Base-by-base conservation (phyloP, 176 grass and related monocot genomes). In the Oryza nivara region DNA sequence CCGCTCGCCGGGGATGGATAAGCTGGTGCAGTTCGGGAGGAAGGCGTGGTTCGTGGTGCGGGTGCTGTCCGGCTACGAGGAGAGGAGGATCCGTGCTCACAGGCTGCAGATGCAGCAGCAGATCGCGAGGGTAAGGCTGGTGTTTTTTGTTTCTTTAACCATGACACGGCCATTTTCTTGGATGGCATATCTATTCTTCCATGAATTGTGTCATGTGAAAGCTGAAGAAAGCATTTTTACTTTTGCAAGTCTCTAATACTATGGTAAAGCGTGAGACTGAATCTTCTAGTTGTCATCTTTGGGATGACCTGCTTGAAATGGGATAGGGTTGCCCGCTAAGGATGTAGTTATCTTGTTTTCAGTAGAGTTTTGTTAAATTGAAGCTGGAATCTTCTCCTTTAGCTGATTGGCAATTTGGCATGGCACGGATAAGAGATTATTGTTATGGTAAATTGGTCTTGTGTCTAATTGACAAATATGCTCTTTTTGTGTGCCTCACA, bases 21-120 rank as follows among this genome's bases (percentile, higher is more conserved):
- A 88, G 86, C 86, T 94, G 73, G 28, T 90, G 71, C 72, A 94
- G n/a, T 93, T 94, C 86, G 90, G 92, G 70, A 89, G 82, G 83
- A 97, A 89, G 81, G 92, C 85, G 11, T 97, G 95, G 95, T 97
- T 97, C 84, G 7, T 93, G 72, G 88, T 88, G n/a, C 88, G 87
- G 76, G 92, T 97, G 63, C 78, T 97, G 41, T 88, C 92, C 9
- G 95, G 92, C 41, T 93, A 93, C 34, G 95, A 95, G 86, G 92
- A 97, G 87, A 93, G 91, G 88, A 91, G 85, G 90, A 97, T 97
- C 81, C 86, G 95, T 47, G 63, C 92, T 44, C 90, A 95, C 86
- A 87, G 95, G 88, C 80, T 97, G 82, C 90, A 88, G 43, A 76
- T 97, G 56, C 92, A 97, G 76, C 87, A 94, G 65, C 91, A 81